A percentile compares a stretch with the other conserved stretches of the same genome.
phyloP scores from a whole-genome alignment of 2,329 filamentous ascomycete genomes.

The Penicillium sp. region DNA sequence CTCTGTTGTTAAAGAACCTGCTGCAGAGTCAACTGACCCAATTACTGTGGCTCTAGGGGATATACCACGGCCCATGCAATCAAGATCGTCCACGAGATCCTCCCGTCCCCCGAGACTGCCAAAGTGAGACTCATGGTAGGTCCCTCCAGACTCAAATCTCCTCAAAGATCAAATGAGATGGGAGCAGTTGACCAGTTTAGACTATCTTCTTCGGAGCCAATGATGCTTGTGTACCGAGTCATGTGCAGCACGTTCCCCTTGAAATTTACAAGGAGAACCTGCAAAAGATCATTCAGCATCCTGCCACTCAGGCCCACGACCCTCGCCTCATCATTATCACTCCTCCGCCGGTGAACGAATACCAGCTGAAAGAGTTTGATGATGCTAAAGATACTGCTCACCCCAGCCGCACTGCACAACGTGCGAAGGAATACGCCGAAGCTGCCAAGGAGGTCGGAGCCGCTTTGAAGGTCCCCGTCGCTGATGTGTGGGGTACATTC shows the following conservation, averaged over 20 bases:
- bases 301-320: conserved; percentile 61
- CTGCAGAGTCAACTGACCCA: too few relatives aligned
- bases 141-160: neutral
- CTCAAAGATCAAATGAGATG: neutral
- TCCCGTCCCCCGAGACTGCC: conserved; percentile 59
- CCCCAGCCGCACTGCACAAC: conserved; percentile 54
- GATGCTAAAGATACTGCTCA: conserved; percentile 43
- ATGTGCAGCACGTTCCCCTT: conserved; percentile 71
- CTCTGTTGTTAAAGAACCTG: neutral
- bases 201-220: conserved; percentile 84
- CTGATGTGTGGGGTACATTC: conserved; percentile 75
- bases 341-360: conserved; percentile 76
- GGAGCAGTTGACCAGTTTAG: conserved; percentile 37
- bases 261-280: conserved; percentile 69
- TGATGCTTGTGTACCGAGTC: conserved; percentile 66
- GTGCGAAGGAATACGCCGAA: conserved; percentile 58
- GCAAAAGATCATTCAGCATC: conserved; percentile 64
- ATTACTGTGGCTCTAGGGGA: conserved; percentile 45
- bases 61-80: conserved; percentile 77
- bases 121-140: conserved; percentile 40
- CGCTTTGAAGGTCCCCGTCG: conserved; percentile 52
- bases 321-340: conserved; percentile 70
- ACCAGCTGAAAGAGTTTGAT: conserved; percentile 52
- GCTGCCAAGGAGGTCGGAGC: conserved; percentile 60
- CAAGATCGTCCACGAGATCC: conserved; percentile 60